Conservation (phyloP, 2,329 filamentous ascomycete species). For the Macrophomina phaseolina region DNA sequence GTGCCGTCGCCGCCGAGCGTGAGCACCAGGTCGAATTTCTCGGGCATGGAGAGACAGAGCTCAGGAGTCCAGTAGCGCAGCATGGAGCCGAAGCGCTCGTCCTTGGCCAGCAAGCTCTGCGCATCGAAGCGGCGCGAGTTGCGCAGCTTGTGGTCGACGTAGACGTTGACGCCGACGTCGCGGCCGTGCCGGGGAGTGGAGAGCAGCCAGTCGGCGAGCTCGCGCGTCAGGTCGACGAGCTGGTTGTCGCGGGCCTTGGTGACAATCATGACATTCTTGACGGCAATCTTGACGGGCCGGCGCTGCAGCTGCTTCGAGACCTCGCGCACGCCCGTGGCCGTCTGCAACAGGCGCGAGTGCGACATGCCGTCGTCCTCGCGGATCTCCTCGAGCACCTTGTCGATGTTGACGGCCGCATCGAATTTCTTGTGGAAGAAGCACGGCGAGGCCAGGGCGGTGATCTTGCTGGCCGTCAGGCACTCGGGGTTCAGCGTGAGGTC, state of each 20-base stretch:
- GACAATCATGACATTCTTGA: conserved; percentile 96
- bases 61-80: conserved; percentile 96
- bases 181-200: conserved; percentile 82
- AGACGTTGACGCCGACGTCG: conserved; percentile 93
- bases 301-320: conserved; percentile 95
- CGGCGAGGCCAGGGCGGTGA: conserved; percentile 81
- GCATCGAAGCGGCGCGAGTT: conserved; percentile 88
- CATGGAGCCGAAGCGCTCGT: conserved; percentile 80
- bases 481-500: conserved; percentile 56
- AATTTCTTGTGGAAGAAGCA: conserved; percentile 99
- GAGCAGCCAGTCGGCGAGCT: conserved; percentile 87
- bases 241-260: conserved; percentile 97
- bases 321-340: conserved; percentile 91
- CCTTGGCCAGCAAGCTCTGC: conserved; percentile 71
- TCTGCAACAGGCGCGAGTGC: conserved; percentile 92
- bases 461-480: conserved; percentile 48
- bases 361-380: conserved; percentile 86
- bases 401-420: conserved; percentile 93
- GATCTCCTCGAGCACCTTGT: conserved; percentile 94
- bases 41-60: conserved; percentile 89
- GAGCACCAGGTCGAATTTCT: conserved; percentile 93
- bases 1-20: conserved; percentile 88
- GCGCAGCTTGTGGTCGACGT: conserved; percentile 94
- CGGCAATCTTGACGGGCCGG: conserved; percentile 87
- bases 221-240: conserved; percentile 84